Percentiles rank a stretch among this genome's conserved stretches.
Conservation (phyloP, 179 eudicot genomes). For the Camellia oleifera region DNA sequence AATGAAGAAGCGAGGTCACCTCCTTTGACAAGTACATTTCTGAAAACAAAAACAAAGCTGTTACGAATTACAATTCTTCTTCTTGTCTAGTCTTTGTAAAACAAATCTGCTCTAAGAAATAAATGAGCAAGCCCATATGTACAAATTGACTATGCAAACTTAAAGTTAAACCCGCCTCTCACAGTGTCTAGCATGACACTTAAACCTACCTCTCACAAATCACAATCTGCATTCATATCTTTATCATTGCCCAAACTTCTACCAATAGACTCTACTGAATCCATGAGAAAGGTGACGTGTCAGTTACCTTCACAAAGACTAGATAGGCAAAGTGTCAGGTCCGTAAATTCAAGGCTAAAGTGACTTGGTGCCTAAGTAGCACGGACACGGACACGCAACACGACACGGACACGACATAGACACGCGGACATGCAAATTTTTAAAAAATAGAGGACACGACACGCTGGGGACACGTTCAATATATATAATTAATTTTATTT, state of each 20-base stretch:
- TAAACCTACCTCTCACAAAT: background rate
- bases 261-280: background rate
- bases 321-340: background rate
- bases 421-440: no score
- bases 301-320: background rate
- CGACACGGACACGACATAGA: no score
- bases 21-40: constrained; percentile 94
- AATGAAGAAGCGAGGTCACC: constrained; percentile 73
- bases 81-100: background rate
- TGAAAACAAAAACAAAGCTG: constrained; percentile 22
- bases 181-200: background rate
- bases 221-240: background rate
- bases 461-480: no score
- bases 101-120: background rate
- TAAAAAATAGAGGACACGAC: no score
- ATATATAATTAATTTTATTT: no score
- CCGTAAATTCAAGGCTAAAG: background rate
- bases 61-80: background rate
- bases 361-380: no score
- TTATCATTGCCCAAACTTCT: constrained; percentile 2
- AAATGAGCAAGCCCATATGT: background rate
- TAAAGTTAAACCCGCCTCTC: background rate
- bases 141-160: background rate
- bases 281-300: background rate
- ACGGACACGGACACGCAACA: no score